Percentiles rank a stretch among this genome's conserved stretches.
Evolutionary conservation across 164 flowering plant species (phyloP).

Genomic region (Chimonanthus salicifolius): DNA sequence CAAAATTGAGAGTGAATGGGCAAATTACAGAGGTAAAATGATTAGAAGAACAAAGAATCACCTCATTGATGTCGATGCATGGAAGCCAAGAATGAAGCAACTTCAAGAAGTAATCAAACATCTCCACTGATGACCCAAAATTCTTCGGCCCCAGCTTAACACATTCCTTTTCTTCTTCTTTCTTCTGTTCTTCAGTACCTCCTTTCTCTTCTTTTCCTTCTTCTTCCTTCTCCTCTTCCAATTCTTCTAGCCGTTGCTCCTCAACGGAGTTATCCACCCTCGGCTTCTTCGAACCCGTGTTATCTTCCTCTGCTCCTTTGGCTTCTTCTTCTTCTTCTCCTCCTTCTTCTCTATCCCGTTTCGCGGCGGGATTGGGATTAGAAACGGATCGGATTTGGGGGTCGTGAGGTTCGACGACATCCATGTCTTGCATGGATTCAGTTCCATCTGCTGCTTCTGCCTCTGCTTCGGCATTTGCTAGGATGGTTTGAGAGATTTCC

Average conservation of each 20-base stretch:
- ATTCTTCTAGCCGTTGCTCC: constrained; percentile 26
- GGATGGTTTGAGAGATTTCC: not conserved
- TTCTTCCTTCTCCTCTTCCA: constrained; percentile 1
- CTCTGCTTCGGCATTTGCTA: no score
- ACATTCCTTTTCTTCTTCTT: not conserved
- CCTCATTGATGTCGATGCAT: constrained; percentile 72
- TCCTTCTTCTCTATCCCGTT: constrained; percentile 40
- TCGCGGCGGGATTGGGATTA: not conserved
- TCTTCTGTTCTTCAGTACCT: not conserved
- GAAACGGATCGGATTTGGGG: not conserved
- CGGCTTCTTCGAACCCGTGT: constrained; percentile 37
- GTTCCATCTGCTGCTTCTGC: constrained; percentile 5
- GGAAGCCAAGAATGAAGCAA: constrained; percentile 71
- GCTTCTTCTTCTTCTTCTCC: not conserved
- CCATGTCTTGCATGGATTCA: not conserved
- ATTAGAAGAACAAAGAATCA: constrained; percentile 8
- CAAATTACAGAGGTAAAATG: no score
- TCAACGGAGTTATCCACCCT: constrained; percentile 40
- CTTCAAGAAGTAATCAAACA: constrained; percentile 80
- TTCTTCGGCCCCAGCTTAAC: constrained; percentile 55
- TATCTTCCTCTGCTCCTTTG: constrained; percentile 9
- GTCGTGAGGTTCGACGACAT: constrained; percentile 3
- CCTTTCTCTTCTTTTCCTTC: not conserved
- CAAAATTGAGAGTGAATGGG: no score
- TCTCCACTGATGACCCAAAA: constrained; percentile 57